phyloP scores from a whole-genome alignment of 169 alveolate genomes.

The Plasmodium coatneyi region DNA sequence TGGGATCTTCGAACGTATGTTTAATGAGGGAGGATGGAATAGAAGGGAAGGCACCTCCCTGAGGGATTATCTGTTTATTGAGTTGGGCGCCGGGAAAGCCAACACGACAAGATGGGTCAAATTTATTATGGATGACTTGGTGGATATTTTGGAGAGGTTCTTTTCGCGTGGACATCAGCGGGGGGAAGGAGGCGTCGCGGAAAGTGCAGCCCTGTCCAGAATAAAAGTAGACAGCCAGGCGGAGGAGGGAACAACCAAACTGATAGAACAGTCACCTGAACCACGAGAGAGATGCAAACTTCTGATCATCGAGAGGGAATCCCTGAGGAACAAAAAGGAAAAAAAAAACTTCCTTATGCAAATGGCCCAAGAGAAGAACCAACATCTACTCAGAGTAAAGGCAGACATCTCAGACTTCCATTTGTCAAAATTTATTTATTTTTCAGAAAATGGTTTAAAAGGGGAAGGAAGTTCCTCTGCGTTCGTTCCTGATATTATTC shows the following conservation, averaged over 20 bases:
- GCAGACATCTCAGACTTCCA: slow-evolving; percentile 45
- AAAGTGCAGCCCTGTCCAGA: not conserved
- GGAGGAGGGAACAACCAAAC: not conserved
- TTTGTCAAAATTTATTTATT: not conserved
- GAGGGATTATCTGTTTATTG: slow-evolving; percentile 14
- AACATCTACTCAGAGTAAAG: slow-evolving; percentile 32
- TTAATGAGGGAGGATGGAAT: not conserved
- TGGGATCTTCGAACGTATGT: not conserved
- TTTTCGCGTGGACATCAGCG: not conserved
- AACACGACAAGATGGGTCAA: slow-evolving; percentile 63
- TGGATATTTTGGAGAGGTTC: not conserved
- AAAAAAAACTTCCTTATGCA: slow-evolving; percentile 54
- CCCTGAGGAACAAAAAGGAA: slow-evolving; percentile 59
- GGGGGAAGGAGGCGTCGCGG: not conserved
- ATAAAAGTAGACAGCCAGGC: not conserved
- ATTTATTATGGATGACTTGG: slow-evolving; percentile 44
- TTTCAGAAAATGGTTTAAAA: not conserved
- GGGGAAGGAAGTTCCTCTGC: not conserved
- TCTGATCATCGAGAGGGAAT: slow-evolving; percentile 44
- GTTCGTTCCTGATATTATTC: slow-evolving; percentile 26
- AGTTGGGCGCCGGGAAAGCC: slow-evolving; percentile 63
- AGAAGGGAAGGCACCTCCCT: not conserved
- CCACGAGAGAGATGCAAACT: slow-evolving; percentile 25
- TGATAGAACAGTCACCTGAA: not conserved
- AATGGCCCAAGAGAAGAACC: not conserved